Conservation (phyloP, 2,329 filamentous ascomycete species). For the Ophiostoma ulmi region DNA sequence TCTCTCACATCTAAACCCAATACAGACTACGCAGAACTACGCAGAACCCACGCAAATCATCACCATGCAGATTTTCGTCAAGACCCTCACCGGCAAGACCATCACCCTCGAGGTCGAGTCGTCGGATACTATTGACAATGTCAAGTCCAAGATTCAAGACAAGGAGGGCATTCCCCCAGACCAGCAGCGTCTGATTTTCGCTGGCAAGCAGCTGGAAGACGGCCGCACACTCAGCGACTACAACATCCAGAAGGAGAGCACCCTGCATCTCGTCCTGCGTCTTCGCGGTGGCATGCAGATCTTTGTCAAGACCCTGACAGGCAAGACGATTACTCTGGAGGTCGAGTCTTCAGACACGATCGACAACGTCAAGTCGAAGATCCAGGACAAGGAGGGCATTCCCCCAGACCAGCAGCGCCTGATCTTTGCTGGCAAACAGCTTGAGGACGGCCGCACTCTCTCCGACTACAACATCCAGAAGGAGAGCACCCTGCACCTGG, state of each 20-base stretch:
- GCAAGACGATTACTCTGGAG: conserved; percentile 90
- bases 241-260: conserved; percentile 80
- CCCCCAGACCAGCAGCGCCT: conserved; percentile 81
- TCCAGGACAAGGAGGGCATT: conserved; percentile 96
- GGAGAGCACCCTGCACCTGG: conserved; percentile 78
- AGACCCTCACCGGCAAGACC: conserved; percentile 65
- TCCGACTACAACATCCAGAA: conserved; percentile 96
- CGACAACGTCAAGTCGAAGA: conserved; percentile 95
- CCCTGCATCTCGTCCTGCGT: conserved; percentile 69
- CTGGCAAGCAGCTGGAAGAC: conserved; percentile 68
- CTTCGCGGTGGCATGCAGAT: conserved; percentile 64
- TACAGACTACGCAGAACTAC: conserved; percentile 19
- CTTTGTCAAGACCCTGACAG: conserved; percentile 81
- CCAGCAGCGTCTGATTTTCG: conserved; percentile 66
- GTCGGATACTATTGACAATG: conserved; percentile 66
- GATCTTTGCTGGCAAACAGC: conserved; percentile 66
- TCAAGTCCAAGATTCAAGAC: conserved; percentile 66
- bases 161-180: conserved; percentile 68
- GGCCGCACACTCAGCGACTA: conserved; percentile 74
- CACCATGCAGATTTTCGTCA: conserved; percentile 72
- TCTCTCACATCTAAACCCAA: conserved; percentile 8
- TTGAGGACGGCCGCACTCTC: conserved; percentile 83
- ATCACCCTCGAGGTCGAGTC: conserved; percentile 65
- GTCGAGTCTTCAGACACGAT: conserved; percentile 87
- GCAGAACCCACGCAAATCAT: conserved; percentile 34